These are phyloP conservation scores for Exophiala aquamarina DNA, from an alignment of 2,329 filamentous ascomycete genomes.

Conservation along the genomic window DNA sequence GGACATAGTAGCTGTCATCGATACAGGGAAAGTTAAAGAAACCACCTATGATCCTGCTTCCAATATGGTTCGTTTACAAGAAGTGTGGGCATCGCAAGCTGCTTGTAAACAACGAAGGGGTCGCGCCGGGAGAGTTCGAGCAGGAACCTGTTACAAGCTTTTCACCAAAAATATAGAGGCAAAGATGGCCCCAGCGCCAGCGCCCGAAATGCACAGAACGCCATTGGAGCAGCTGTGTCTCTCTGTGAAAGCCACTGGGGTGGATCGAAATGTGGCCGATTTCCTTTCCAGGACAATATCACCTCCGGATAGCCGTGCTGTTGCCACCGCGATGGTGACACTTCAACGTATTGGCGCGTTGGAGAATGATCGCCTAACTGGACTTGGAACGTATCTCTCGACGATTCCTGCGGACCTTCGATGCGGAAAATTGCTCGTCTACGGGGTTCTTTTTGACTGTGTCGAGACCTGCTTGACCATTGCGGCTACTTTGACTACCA, in stretches of 20 bases:
- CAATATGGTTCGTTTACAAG: constrained; percentile 91
- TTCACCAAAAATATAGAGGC: constrained; percentile 82
- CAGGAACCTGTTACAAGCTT: constrained; percentile 91
- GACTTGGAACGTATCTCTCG: constrained; percentile 86
- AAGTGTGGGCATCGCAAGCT: constrained; percentile 91
- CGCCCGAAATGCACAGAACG: constrained; percentile 90
- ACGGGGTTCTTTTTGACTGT: constrained; percentile 90
- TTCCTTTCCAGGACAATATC: constrained; percentile 88
- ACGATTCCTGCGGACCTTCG: constrained; percentile 92
- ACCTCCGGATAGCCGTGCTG: constrained; percentile 79
- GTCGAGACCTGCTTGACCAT: constrained; percentile 86
- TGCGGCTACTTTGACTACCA: constrained; percentile 79
- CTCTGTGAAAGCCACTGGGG: constrained; percentile 85
- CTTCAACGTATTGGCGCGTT: constrained; percentile 85
- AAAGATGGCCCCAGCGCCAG: constrained; percentile 82
- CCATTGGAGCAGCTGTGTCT: constrained; percentile 92
- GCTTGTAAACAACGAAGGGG: constrained; percentile 93
- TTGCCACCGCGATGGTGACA: constrained; percentile 79
- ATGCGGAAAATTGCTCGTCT: constrained; percentile 92
- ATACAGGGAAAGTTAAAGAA: constrained; percentile 93
- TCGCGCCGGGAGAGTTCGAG: constrained; percentile 87
- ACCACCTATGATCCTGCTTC: constrained; percentile 89
- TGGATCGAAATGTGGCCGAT: constrained; percentile 69
- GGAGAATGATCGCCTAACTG: constrained; percentile 76
- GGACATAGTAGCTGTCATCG: constrained; percentile 93